A percentile compares a stretch with the other conserved stretches of the same genome.
These are phyloP conservation scores for Lentinus polychrous DNA, from an alignment of 1,284 basidiomycete species.

Conservation along the genomic window DNA sequence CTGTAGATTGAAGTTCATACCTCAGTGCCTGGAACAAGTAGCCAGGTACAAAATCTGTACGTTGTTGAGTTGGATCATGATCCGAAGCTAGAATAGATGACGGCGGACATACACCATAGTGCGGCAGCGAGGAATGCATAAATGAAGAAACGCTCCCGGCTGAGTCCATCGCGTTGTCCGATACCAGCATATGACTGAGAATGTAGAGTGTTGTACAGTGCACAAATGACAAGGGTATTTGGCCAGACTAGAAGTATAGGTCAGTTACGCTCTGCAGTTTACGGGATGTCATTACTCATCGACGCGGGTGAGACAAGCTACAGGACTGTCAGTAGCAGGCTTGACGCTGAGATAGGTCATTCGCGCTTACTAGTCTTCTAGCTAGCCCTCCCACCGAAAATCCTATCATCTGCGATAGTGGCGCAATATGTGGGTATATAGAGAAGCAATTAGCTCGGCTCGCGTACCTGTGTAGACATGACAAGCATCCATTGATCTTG, in stretches of 20 bases:
- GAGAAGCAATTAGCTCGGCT: neutral
- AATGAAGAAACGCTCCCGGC: conserved; percentile 72
- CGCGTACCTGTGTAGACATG: conserved; percentile 53
- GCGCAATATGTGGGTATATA: neutral
- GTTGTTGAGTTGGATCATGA: neutral
- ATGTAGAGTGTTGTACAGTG: conserved; percentile 77
- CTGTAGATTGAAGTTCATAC: conserved; percentile 8
- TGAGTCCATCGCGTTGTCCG: conserved; percentile 59
- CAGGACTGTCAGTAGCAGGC: conserved; percentile 35
- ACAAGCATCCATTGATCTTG: conserved; percentile 72
- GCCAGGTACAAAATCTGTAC: conserved; percentile 53
- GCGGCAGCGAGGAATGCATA: conserved; percentile 53
- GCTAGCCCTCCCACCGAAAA: conserved; percentile 83
- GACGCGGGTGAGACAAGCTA: conserved; percentile 78
- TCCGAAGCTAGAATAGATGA: neutral
- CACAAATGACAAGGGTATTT: conserved; percentile 72
- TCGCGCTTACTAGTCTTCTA: conserved; percentile 27
- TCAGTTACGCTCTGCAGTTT: neutral
- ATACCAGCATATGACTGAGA: conserved; percentile 57
- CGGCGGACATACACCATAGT: conserved; percentile 45
- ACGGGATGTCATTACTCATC: conserved; percentile 55
- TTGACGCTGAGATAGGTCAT: conserved; percentile 2
- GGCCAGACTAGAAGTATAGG: conserved; percentile 61
- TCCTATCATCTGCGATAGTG: conserved; percentile 65
- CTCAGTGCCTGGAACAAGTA: conserved; percentile 47